Percentiles rank a stretch among this genome's conserved stretches.
Evolutionary conservation across 139 green algal species (phyloP).

Genomic region (Coelastrella sp.): DNA sequence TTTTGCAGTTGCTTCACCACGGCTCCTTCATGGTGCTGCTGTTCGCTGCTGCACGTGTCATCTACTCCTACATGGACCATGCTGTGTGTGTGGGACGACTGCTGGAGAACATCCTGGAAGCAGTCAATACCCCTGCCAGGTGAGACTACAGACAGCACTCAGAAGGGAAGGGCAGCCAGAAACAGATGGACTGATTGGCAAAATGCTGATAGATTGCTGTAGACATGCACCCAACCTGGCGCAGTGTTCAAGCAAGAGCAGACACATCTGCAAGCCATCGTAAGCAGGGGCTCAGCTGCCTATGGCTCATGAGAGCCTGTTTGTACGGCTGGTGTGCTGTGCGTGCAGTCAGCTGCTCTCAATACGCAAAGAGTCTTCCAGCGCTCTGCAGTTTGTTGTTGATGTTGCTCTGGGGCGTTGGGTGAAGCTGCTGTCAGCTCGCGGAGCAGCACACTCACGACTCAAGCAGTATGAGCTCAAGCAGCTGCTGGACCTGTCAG

Average conservation of each 20-base stretch:
- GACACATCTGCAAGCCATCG: background rate
- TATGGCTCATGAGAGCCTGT: background rate
- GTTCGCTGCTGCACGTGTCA: slow-evolving; percentile 56
- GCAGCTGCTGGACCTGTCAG: slow-evolving; percentile 68
- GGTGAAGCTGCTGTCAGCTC: slow-evolving; percentile 76
- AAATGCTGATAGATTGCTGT: too few relatives aligned
- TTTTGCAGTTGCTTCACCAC: slow-evolving; percentile 55
- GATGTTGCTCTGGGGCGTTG: slow-evolving; percentile 79
- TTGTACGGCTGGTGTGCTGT: background rate
- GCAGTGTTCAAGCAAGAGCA: too few relatives aligned
- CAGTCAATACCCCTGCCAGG: slow-evolving; percentile 17
- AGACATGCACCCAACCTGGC: too few relatives aligned
- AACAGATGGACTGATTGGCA: background rate
- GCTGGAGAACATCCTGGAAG: slow-evolving; percentile 35
- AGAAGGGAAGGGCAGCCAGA: slow-evolving; percentile 11
- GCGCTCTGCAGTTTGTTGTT: slow-evolving; percentile 61
- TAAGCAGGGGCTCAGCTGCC: background rate
- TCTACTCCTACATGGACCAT: slow-evolving; percentile 52
- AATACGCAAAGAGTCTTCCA: slow-evolving; percentile 39
- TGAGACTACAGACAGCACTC: background rate
- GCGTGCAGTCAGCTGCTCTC: slow-evolving; percentile 26
- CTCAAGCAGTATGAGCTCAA: slow-evolving; percentile 77
- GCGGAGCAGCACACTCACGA: slow-evolving; percentile 51
- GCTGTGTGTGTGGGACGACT: slow-evolving; percentile 30
- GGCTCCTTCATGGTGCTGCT: slow-evolving; percentile 73